Base-by-base conservation (phyloP, 1,139 yeast species). In the Saccharomyces uvarum region DNA sequence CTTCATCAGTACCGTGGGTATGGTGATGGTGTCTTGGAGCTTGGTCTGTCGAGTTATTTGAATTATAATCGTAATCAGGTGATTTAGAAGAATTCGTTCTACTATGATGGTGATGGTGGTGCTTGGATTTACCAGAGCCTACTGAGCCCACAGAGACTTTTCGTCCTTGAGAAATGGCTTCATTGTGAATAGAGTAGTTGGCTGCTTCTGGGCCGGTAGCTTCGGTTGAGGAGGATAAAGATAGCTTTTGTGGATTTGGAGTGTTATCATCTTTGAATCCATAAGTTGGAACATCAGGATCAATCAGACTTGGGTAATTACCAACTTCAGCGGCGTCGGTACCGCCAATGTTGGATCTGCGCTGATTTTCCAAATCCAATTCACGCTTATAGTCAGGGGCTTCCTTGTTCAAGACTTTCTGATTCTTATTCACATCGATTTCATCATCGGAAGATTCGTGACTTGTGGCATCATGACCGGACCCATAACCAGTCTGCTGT, bases 241-340 rank as follows among this genome's bases (percentile, higher is more conserved):
- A 6, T 7, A 4, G 38, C 8, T 28, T 41, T 50, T 21, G 31
- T n/a, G 27, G 16, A 14, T 9, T 14, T 5, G 27, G 24, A 13
- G 21, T 42, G 9, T 21, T 24, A 11, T 19, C 11, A 19, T 54
- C 50, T 52, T 51, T 52, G 26, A 54, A 54, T 8, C 63, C 63
- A 44, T 63, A 63, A 4, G 67, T 63, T 5, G 60, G 58, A 2
- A 58, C 59, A 6, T 47, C 48, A 24, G 67, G 66, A 46, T 63
- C 66, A 11, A 63, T 57, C 48, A 63, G 29, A 53, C 66, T 62
- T 31, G 67, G 65, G 42, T 49, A 51, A 51, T 62, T 58, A n/a
- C 59, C 63, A 11, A 61, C 57, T 27, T 52, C 52, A 3, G 54
- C 51, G n/a, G 51, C 48, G 11, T 38, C 48, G 1, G 55, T 26